Conservation (phyloP, 1,284 basidiomycete species). For the Ganoderma sp. region DNA sequence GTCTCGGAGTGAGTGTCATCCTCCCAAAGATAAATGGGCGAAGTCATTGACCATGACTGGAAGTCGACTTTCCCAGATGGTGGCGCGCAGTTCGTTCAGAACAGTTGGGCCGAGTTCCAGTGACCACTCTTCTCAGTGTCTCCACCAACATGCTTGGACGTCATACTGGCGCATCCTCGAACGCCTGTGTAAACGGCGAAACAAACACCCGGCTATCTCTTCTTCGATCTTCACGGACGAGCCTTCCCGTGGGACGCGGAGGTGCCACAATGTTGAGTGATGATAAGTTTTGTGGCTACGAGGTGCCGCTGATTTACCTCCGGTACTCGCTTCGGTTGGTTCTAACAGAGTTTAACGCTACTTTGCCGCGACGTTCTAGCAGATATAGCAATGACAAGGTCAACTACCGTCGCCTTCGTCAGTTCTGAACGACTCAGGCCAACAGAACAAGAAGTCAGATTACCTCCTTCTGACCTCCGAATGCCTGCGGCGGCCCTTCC, state of each 20-base stretch:
- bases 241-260: background rate
- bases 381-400: background rate
- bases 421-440: background rate
- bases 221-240: background rate
- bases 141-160: background rate
- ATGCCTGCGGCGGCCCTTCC: background rate
- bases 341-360: background rate
- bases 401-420: background rate
- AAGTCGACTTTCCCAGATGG: background rate
- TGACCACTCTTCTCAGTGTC: background rate
- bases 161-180: background rate
- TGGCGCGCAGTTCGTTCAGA: background rate
- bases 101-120: background rate
- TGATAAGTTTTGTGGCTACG: background rate
- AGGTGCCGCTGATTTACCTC: background rate
- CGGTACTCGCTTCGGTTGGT: background rate
- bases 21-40: background rate
- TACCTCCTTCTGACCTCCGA: background rate
- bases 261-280: background rate
- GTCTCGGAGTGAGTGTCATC: background rate
- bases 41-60: background rate
- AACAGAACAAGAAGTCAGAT: background rate
- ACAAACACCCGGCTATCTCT: background rate
- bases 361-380: constrained; percentile 1
- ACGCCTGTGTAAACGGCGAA: background rate